Evolutionary conservation across 129 eudicot species (phyloP).

Genomic region (Pittosporum tobira): DNA sequence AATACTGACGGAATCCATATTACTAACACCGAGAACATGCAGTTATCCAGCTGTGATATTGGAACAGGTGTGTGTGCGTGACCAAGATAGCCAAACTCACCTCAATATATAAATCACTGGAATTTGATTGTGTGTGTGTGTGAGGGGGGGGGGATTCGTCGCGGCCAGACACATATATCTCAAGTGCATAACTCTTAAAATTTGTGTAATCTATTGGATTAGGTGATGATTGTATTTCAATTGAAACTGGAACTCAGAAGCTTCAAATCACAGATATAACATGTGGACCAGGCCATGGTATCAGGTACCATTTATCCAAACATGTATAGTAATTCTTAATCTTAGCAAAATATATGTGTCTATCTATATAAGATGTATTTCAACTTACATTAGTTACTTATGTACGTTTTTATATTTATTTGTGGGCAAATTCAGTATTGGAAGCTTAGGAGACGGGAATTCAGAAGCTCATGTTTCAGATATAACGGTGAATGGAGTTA

Average conservation of each 20-base stretch:
- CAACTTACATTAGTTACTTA: neutral
- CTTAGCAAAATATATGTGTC: neutral
- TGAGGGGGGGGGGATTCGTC: too few relatives aligned
- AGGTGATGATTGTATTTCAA: slow-evolving; percentile 85
- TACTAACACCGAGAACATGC: slow-evolving; percentile 46
- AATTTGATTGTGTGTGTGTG: too few relatives aligned
- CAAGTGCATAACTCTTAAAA: too few relatives aligned
- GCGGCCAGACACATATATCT: too few relatives aligned
- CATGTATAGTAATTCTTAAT: too few relatives aligned
- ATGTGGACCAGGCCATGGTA: slow-evolving; percentile 97
- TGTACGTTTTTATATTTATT: neutral
- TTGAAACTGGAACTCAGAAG: slow-evolving; percentile 49
- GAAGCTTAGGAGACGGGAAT: slow-evolving; percentile 70
- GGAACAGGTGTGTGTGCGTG: slow-evolving; percentile 57
- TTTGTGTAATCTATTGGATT: neutral
- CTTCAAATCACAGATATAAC: slow-evolving; percentile 55
- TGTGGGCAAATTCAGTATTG: slow-evolving; percentile 43
- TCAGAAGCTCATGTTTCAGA: slow-evolving; percentile 75
- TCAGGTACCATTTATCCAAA: slow-evolving; percentile 38
- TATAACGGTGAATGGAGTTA: slow-evolving; percentile 55
- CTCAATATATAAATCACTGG: too few relatives aligned
- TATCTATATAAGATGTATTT: neutral
- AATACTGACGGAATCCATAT: slow-evolving; percentile 92
- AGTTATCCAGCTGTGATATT: slow-evolving; percentile 29
- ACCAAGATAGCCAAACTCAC: too few relatives aligned